A percentile compares a stretch with the other conserved stretches of the same genome.
These are phyloP conservation scores for Elaeis guineensis DNA, from an alignment of 176 grass and related monocot genomes.

Conservation along the genomic window DNA sequence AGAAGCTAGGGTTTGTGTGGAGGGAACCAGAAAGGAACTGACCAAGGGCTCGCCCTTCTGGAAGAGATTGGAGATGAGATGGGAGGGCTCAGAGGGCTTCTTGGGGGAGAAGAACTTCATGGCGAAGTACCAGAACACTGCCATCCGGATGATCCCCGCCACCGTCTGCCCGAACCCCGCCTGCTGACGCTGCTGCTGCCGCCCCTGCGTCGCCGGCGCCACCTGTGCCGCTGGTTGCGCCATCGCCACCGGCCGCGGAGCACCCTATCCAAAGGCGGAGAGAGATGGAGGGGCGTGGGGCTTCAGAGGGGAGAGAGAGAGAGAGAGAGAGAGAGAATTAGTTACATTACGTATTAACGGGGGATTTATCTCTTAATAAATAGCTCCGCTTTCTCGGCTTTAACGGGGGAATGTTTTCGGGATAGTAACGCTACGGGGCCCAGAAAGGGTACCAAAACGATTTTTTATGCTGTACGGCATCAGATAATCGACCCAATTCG, in stretches of 20 bases:
- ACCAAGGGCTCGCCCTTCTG: constrained; percentile 93
- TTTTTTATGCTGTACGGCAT: too few relatives aligned
- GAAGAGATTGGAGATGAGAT: constrained; percentile 84
- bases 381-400: too few relatives aligned
- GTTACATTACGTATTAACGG: background rate
- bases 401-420: too few relatives aligned
- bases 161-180: constrained; percentile 68
- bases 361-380: too few relatives aligned
- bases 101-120: constrained; percentile 93
- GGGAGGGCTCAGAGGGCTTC: constrained; percentile 42
- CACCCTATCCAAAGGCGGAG: constrained; percentile 1
- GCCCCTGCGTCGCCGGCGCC: constrained; percentile 19
- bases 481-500: too few relatives aligned
- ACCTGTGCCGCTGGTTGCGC: constrained; percentile 2
- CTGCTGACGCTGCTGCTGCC: constrained; percentile 20
- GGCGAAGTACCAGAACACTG: constrained; percentile 95
- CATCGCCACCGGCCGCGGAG: constrained; percentile 10
- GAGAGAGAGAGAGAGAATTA: constrained; percentile 11
- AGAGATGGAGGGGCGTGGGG: too few relatives aligned
- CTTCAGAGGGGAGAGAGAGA: background rate
- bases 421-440: too few relatives aligned
- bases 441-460: too few relatives aligned
- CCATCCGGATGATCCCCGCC: constrained; percentile 77
- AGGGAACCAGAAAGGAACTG: background rate
- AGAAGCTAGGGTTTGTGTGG: too few relatives aligned